Conservation (phyloP, 306 rosid species). For the Prinsepia uniflora region DNA sequence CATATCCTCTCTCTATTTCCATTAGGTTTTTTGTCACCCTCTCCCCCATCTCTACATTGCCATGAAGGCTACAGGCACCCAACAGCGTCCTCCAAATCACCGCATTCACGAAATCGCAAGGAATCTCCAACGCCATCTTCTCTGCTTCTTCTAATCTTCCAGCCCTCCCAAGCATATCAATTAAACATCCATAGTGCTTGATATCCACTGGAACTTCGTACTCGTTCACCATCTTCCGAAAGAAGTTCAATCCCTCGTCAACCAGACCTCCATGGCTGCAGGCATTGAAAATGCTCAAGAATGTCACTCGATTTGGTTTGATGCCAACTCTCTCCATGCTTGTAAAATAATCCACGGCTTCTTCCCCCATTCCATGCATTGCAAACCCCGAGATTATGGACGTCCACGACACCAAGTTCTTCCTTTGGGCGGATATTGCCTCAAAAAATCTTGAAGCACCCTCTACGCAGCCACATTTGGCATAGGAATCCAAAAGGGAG, state of each 20-base stretch:
- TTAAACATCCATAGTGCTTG: constrained; percentile 68
- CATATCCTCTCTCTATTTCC: constrained; percentile 51
- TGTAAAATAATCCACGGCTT: constrained; percentile 45
- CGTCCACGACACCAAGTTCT: constrained; percentile 66
- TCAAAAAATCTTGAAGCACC: constrained; percentile 44
- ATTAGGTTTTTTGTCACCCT: constrained; percentile 53
- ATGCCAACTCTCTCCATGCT: constrained; percentile 59
- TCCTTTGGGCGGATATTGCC: constrained; percentile 46
- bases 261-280: constrained; percentile 74
- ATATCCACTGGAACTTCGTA: constrained; percentile 43
- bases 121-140: constrained; percentile 52
- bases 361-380: constrained; percentile 59
- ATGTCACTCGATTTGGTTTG: constrained; percentile 53
- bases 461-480: constrained; percentile 70
- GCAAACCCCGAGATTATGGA: constrained; percentile 62
- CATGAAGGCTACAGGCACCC: constrained; percentile 66
- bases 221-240: constrained; percentile 48
- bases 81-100: constrained; percentile 69
- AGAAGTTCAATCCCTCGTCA: constrained; percentile 66
- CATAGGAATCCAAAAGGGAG: constrained; percentile 60
- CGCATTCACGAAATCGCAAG: constrained; percentile 47
- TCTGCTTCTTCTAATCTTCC: constrained; percentile 77
- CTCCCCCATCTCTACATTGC: constrained; percentile 49
- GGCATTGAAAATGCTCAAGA: constrained; percentile 52
- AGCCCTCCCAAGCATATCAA: constrained; percentile 69